Evolutionary conservation across 495 filamentous ascomycete genomes (phyloP).

Genomic region (Penicillium paradoxum): DNA sequence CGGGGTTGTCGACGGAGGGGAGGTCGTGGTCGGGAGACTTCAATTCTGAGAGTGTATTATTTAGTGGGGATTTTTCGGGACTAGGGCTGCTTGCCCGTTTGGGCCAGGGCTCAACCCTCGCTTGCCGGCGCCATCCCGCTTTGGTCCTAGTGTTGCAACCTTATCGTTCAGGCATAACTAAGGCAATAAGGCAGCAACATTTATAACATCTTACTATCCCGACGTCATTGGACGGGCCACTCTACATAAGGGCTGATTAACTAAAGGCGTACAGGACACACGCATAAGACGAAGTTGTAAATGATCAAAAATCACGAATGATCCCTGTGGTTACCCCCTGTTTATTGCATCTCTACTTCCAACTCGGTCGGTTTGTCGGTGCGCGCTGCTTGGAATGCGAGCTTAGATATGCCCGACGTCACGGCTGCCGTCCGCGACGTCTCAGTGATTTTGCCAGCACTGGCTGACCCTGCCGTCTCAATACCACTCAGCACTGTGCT

Average conservation of each 20-base stretch:
- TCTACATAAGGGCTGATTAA: neutral
- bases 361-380: conserved; percentile 29
- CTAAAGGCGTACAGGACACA: neutral
- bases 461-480: conserved; percentile 33
- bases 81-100: conserved; percentile 39
- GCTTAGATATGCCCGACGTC: conserved; percentile 37
- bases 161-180: neutral
- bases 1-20: conserved; percentile 38
- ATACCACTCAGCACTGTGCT: conserved; percentile 43
- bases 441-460: conserved; percentile 23
- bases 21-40: conserved; percentile 33
- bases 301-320: neutral
- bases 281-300: conserved; percentile 1
- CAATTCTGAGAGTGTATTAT: conserved; percentile 33
- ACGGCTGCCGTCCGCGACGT: conserved; percentile 34
- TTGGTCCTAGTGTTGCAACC: conserved; percentile 11
- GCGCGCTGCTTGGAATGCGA: conserved; percentile 32
- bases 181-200: conserved; percentile 11
- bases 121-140: conserved; percentile 31
- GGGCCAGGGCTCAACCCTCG: conserved; percentile 44
- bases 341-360: conserved; percentile 48
- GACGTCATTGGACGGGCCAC: neutral
- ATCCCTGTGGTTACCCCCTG: neutral
- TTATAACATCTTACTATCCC: neutral
- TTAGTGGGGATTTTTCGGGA: conserved; percentile 44